These are phyloP conservation scores for Paratinospora sagittata DNA, from an alignment of 164 flowering plant genomes.

Conservation along the genomic window DNA sequence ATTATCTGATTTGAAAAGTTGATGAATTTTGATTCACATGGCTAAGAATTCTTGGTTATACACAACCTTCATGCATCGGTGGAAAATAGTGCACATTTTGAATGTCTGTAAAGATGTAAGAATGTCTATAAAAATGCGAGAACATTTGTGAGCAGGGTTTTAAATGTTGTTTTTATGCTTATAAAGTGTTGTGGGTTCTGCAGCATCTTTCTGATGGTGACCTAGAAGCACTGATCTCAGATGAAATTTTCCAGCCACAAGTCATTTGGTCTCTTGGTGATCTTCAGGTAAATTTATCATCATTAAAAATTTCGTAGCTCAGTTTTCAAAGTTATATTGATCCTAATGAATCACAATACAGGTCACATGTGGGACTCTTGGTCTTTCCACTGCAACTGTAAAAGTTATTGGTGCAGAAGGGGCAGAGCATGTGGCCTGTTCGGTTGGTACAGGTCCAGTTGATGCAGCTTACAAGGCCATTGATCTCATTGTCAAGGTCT, in stretches of 20 bases:
- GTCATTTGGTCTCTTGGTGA: constrained; percentile 72
- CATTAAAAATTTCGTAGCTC: background rate
- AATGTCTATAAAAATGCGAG: too few relatives aligned
- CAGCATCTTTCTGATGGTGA: constrained; percentile 87
- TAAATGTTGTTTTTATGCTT: background rate
- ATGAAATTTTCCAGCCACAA: constrained; percentile 90
- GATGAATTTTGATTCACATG: background rate
- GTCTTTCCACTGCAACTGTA: constrained; percentile 91
- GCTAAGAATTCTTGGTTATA: background rate
- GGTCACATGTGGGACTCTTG: constrained; percentile 93
- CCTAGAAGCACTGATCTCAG: constrained; percentile 76
- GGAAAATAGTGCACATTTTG: background rate
- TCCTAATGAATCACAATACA: constrained; percentile 20
- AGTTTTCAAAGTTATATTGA: constrained; percentile 4
- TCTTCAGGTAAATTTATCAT: constrained; percentile 55
- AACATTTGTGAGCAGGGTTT: too few relatives aligned
- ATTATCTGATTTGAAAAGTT: background rate
- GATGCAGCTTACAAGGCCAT: constrained; percentile 95
- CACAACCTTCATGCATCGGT: background rate
- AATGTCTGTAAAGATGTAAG: background rate
- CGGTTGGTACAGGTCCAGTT: constrained; percentile 93
- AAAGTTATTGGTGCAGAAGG: constrained; percentile 65
- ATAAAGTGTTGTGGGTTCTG: constrained; percentile 13
- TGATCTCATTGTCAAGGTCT: constrained; percentile 81
- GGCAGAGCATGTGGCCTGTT: constrained; percentile 66